Evolutionary conservation across 305 asterid species (phyloP), one percentile per base, ranked within the genome.

Genomic region (Fraxinus paxiana): DNA sequence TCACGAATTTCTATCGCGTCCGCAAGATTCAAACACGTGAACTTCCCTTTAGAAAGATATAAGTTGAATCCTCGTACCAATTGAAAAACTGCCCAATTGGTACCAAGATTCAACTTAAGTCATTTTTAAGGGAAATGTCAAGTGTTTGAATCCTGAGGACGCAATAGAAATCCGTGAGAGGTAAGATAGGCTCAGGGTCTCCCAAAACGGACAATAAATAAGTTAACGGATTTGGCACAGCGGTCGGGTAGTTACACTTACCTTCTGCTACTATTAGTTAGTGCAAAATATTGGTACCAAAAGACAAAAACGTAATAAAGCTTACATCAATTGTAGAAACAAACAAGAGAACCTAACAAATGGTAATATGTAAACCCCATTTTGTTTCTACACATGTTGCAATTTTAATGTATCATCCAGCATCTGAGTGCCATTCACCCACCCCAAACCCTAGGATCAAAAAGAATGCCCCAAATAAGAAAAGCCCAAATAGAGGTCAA

Each of bases 321-420:
- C 75, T 75, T 35, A 63, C 15, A 80, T 31, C 26, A 17, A 65
- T 46, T 8, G 75, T 65, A 61, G 28, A 75, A 76, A 67, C 28
- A 34, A 51, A 71, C 17, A 69, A 76, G 67, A 33, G 20, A 77
- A 31, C 13, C 75, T 9, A 46, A 17, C 30, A 26, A 22, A 15
- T n/a, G 6, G 31, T 28, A n/a, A 17, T 31, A 81, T 22, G 46
- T 13, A 70, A 18, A 37, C 79, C 76, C 54, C 72, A 65, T 41
- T 41, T 67, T 48, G 61, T 48, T 80, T 80, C 67, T 51, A 73
- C 31, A 77, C 30, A 76, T 17, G 8, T 28, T 61, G 22, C 33
- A 38, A 82, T 61, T 80, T 33, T 78, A 82, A 69, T 74, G 31
- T 59, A 71, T 35, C 79, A 79, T 75, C 59, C 80, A 82, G 77